Evolutionary conservation across 345 rosid genomes (phyloP).

Genomic region (Schrenkiella parvula): DNA sequence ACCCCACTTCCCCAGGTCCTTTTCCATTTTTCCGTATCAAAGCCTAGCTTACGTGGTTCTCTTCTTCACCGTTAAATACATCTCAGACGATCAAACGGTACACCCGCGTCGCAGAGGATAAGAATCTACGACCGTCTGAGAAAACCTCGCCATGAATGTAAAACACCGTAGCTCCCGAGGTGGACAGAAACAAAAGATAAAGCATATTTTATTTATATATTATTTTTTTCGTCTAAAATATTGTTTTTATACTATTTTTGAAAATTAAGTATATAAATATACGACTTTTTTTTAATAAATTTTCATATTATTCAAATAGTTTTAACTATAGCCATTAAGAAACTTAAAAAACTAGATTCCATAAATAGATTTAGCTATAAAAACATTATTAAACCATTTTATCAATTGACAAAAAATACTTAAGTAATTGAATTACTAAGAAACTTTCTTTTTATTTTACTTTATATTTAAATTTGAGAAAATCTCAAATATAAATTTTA

Average conservation of each 20-base stretch:
- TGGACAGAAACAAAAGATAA: background rate
- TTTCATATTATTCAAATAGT: no score
- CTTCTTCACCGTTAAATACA: background rate
- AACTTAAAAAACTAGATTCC: no score
- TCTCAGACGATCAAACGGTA: background rate
- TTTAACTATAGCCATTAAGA: no score
- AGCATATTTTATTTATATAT: background rate
- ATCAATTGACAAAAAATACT: no score
- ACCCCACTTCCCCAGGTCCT: constrained; percentile 23
- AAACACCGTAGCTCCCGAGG: constrained; percentile 20
- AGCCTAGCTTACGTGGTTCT: background rate
- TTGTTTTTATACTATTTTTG: no score
- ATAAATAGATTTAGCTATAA: no score
- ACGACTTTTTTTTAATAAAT: no score
- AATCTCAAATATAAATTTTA: background rate
- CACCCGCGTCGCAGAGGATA: constrained; percentile 9
- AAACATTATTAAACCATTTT: no score
- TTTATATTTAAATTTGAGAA: background rate
- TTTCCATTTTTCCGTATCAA: constrained; percentile 3
- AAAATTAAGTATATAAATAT: no score
- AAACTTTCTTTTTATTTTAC: no score
- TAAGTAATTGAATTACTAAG: no score
- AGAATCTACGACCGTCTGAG: background rate
- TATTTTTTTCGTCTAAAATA: no score
- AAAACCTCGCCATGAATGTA: constrained; percentile 16